A percentile compares a stretch with the other conserved stretches of the same genome.
Conservation (phyloP, 2,329 filamentous ascomycete species). For the Stachybotrys chlorohalonatus region DNA sequence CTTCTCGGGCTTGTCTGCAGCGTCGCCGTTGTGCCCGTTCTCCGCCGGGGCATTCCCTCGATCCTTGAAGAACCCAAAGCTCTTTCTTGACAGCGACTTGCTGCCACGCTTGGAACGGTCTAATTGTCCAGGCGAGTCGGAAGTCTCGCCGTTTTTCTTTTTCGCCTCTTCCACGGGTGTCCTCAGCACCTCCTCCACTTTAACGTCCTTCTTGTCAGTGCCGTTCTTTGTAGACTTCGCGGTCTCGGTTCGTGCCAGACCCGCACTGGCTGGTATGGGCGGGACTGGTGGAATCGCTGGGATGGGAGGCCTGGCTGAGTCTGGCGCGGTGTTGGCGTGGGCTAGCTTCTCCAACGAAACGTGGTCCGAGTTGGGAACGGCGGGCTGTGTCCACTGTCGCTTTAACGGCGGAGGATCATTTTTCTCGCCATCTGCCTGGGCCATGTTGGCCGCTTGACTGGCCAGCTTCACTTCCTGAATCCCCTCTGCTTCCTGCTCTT, state of each 20-base stretch:
- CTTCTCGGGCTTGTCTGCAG: slow-evolving; percentile 19
- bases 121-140: slow-evolving; percentile 39
- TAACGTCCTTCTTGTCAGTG: slow-evolving; percentile 56
- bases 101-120: slow-evolving; percentile 61
- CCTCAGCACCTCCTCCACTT: slow-evolving; percentile 48
- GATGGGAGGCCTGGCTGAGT: slow-evolving; percentile 10
- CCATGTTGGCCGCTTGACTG: slow-evolving; percentile 46
- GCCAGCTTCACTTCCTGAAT: slow-evolving; percentile 51
- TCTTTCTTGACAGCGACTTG: slow-evolving; percentile 72
- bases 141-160: slow-evolving; percentile 44
- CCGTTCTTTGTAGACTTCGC: slow-evolving; percentile 33
- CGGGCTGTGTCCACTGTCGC: slow-evolving; percentile 41
- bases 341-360: slow-evolving; percentile 51
- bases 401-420: slow-evolving; percentile 35
- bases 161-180: slow-evolving; percentile 28
- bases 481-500: slow-evolving; percentile 78
- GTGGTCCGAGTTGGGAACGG: slow-evolving; percentile 34
- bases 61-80: slow-evolving; percentile 58
- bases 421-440: slow-evolving; percentile 36
- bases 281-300: slow-evolving; percentile 4
- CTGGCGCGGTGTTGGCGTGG: slow-evolving; percentile 57
- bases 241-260: slow-evolving; percentile 10
- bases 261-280: background rate
- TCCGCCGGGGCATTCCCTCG: slow-evolving; percentile 19
- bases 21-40: slow-evolving; percentile 12